These are phyloP conservation scores for Hypomontagnella submonticulosa DNA, from an alignment of 495 filamentous ascomycete genomes.

Conservation along the genomic window DNA sequence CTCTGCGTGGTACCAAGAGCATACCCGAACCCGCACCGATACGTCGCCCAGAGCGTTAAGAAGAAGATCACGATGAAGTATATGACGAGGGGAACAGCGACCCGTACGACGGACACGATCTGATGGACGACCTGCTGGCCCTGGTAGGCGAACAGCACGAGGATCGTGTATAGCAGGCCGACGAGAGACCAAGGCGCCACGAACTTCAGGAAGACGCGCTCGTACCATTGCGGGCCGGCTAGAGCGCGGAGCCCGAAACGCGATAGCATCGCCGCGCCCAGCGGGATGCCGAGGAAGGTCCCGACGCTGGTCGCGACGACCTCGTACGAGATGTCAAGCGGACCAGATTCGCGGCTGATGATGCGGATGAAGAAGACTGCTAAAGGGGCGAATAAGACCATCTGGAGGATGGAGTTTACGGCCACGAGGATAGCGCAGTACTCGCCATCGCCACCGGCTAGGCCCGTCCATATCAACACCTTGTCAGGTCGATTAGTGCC, in stretches of 20 bases:
- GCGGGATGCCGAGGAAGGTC: slow-evolving; percentile 86
- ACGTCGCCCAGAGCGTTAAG: slow-evolving; percentile 67
- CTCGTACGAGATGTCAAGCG: slow-evolving; percentile 69
- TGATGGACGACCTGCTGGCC: slow-evolving; percentile 83
- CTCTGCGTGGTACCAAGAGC: slow-evolving; percentile 79
- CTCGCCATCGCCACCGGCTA: slow-evolving; percentile 81
- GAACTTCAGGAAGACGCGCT: slow-evolving; percentile 74
- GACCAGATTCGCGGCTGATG: slow-evolving; percentile 61
- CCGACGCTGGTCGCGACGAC: slow-evolving; percentile 82
- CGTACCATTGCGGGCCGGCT: slow-evolving; percentile 69
- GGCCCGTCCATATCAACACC: slow-evolving; percentile 81
- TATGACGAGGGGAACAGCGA: slow-evolving; percentile 80
- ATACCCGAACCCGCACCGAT: slow-evolving; percentile 78
- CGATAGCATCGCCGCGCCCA: slow-evolving; percentile 81
- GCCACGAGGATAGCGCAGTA: slow-evolving; percentile 94
- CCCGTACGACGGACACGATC: slow-evolving; percentile 82
- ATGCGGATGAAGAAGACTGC: slow-evolving; percentile 81
- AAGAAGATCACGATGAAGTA: slow-evolving; percentile 84
- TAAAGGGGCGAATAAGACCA: slow-evolving; percentile 85
- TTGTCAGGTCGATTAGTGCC: slow-evolving; percentile 36
- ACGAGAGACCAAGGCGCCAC: slow-evolving; percentile 80
- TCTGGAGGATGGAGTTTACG: slow-evolving; percentile 87
- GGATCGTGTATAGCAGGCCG: slow-evolving; percentile 85
- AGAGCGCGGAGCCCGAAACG: slow-evolving; percentile 70
- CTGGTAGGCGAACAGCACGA: slow-evolving; percentile 86